Base-by-base conservation (phyloP, 1,284 basidiomycete species). In the Bjerkandera adusta region DNA sequence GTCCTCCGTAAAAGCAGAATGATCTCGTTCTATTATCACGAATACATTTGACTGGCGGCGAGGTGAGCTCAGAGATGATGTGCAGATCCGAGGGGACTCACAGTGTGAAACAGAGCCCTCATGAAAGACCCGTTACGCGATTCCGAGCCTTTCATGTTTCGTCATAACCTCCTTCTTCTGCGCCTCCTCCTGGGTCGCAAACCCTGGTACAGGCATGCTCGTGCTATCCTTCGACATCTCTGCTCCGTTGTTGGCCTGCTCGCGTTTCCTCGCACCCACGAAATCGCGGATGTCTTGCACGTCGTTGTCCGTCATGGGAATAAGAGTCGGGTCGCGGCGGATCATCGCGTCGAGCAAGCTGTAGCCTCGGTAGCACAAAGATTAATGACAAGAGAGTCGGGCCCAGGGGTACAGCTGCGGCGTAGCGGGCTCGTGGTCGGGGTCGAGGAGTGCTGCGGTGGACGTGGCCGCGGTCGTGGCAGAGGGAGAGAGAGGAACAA, bases 281-380 rank as follows among this genome's bases (percentile, higher is more conserved):
- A 81, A 64, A 37, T 81, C 77, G 30, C 85, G 77, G 35, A 89
- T 70, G 52, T 88, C 84, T 66, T 88, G 82, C 25, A 90, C 81
- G 61, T 89, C 87, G 22, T 70, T 64, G 57, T 89, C 86, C 54
- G 69, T 78, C 76, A 90, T 81, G 20, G 75, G 73, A 53, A 90
- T 84, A 50, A 85, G 72, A 1, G 88, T 89, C 5, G 87, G 87
- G 21, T 76, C 71, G 45, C 86, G 72, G 45, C 88, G 80, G 60
- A 90, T 86, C 87, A 90, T 89, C 24, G 24, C 50, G 24, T n/a
- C n/a, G n/a, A n/a, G 15, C 45, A 18, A 41, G 45, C 35, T 45
- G 16, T 20, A 37, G 18, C 22, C 12, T 21, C 21, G 16, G 35
- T 29, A 33, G 46, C 24, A 30, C 16, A 43, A 48, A 49, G 45